These are phyloP conservation scores for Stramenopiles sp. DNA, from an alignment of 352 stramenopile species.

Conservation along the genomic window DNA sequence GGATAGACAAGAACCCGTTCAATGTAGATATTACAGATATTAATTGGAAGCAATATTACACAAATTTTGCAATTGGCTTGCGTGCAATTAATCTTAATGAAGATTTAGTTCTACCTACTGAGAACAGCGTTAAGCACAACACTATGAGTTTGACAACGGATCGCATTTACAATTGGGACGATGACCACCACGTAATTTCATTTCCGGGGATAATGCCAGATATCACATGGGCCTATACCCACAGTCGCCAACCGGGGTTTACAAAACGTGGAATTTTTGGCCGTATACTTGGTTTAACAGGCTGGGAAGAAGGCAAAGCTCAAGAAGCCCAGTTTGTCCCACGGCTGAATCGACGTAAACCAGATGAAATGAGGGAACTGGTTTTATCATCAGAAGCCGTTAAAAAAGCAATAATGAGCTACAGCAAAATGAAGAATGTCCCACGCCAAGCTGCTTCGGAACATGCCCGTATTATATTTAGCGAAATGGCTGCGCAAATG, in stretches of 20 bases:
- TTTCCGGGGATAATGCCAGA: constrained; percentile 56
- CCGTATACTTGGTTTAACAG: constrained; percentile 55
- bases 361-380: constrained; percentile 40
- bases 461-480: constrained; percentile 39
- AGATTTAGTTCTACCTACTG: constrained; percentile 52
- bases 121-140: constrained; percentile 49
- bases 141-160: constrained; percentile 45
- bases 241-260: constrained; percentile 55
- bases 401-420: constrained; percentile 33
- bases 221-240: constrained; percentile 62
- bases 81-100: constrained; percentile 57
- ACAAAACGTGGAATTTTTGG: constrained; percentile 52
- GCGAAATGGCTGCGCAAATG: constrained; percentile 46
- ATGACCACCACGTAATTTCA: constrained; percentile 58
- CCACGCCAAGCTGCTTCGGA: constrained; percentile 21
- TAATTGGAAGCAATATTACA: constrained; percentile 31
- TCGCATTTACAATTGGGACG: constrained; percentile 57
- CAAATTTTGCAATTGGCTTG: constrained; percentile 54
- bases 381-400: constrained; percentile 43
- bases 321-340: constrained; percentile 60
- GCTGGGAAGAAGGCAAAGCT: constrained; percentile 54
- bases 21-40: constrained; percentile 6
- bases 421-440: constrained; percentile 17
- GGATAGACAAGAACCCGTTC: neutral
- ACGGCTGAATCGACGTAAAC: constrained; percentile 18